A percentile compares a stretch with the other conserved stretches of the same genome.
Conservation (phyloP, 2,329 filamentous ascomycete genomes). For the Helicocarpus griseus region DNA sequence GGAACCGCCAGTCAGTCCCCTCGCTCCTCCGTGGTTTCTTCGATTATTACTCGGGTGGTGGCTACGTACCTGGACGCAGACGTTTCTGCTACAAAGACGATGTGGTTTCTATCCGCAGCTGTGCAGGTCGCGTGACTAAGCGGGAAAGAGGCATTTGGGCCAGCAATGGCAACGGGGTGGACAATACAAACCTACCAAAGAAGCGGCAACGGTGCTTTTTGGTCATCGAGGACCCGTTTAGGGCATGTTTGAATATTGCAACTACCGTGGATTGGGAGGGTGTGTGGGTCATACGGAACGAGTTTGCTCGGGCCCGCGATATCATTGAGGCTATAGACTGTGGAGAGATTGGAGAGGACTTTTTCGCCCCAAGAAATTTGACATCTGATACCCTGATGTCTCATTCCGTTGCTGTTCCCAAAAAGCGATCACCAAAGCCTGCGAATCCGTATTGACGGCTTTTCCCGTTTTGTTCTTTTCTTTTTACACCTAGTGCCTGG, state of each 20-base stretch:
- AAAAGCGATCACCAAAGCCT: no score
- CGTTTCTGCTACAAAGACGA: conserved; percentile 70
- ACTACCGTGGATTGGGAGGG: conserved; percentile 75
- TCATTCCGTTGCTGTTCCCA: no score
- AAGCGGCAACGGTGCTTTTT: conserved; percentile 73
- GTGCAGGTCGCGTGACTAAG: conserved; percentile 65
- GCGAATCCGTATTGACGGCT: no score
- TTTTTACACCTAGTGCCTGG: no score
- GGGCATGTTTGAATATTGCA: conserved; percentile 78
- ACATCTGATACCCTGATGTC: no score
- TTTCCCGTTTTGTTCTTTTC: no score
- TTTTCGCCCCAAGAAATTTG: conserved; percentile 12
- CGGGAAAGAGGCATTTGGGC: conserved; percentile 78
- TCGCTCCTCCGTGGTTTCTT: conserved; percentile 74
- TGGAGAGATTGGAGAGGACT: conserved; percentile 18
- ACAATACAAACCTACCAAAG: conserved; percentile 49
- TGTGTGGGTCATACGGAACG: conserved; percentile 71
- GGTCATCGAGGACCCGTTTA: conserved; percentile 87
- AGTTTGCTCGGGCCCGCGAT: conserved; percentile 70
- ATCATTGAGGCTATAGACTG: conserved; percentile 45
- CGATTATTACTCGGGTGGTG: conserved; percentile 63
- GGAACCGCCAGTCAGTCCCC: conserved; percentile 61
- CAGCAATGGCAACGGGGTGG: conserved; percentile 50
- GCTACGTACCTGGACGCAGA: background rate
- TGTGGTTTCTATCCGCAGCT: conserved; percentile 66